Evolutionary conservation across 2,329 filamentous ascomycete genomes (phyloP).

Genomic region (Fusarium sacchari): DNA sequence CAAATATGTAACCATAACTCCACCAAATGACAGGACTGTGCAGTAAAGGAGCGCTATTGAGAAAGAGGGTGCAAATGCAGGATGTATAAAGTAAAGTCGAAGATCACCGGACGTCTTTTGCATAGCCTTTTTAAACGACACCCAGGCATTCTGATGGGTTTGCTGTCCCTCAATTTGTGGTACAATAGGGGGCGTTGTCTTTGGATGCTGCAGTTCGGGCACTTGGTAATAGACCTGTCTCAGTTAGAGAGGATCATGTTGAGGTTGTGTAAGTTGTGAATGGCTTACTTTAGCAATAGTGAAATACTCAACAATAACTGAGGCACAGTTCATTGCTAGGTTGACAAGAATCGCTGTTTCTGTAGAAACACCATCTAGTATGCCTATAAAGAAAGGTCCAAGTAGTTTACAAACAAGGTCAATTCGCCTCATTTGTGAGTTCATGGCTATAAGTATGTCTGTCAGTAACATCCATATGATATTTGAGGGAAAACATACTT

Average conservation of each 20-base stretch:
- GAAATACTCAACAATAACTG: slow-evolving; percentile 62
- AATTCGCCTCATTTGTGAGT: slow-evolving; percentile 70
- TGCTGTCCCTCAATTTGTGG: not conserved
- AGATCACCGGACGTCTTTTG: slow-evolving; percentile 31
- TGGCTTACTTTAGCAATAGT: slow-evolving; percentile 52
- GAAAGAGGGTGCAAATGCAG: slow-evolving; percentile 69
- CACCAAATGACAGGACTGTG: slow-evolving; percentile 67
- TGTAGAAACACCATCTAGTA: slow-evolving; percentile 61
- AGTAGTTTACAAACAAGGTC: slow-evolving; percentile 69
- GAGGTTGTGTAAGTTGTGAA: no score
- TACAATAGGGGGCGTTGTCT: slow-evolving; percentile 20
- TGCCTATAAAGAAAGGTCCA: slow-evolving; percentile 64
- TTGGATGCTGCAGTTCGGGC: slow-evolving; percentile 40
- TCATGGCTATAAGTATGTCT: slow-evolving; percentile 51
- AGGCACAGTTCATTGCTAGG: slow-evolving; percentile 60
- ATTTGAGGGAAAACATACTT: slow-evolving; percentile 11
- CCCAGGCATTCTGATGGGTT: not conserved
- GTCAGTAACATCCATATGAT: not conserved
- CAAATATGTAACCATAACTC: slow-evolving; percentile 73
- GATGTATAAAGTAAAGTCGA: slow-evolving; percentile 61
- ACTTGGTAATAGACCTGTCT: slow-evolving; percentile 42
- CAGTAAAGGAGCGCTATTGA: slow-evolving; percentile 69
- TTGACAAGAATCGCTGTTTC: slow-evolving; percentile 59
- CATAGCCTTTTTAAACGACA: not conserved
- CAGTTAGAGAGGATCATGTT: not conserved